phyloP scores from a whole-genome alignment of 805 yeast genomes.

The Myxozyma lipomycoides region DNA sequence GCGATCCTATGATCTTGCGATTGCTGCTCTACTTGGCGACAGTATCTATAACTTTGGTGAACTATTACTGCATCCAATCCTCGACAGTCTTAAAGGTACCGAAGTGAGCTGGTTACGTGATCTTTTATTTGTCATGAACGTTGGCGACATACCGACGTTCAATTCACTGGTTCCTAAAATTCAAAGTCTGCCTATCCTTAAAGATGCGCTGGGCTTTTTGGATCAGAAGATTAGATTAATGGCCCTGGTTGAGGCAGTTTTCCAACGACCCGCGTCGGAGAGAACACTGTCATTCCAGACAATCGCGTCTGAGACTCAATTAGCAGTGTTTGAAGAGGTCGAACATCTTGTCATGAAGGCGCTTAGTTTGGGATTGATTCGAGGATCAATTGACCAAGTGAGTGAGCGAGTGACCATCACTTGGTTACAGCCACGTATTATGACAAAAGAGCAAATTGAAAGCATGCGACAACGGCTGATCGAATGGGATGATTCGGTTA shows the following conservation, averaged over 20 bases:
- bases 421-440: slow-evolving; percentile 96
- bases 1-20: slow-evolving; percentile 69
- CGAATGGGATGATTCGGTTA: slow-evolving; percentile 76
- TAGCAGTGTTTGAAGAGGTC: slow-evolving; percentile 62
- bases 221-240: slow-evolving; percentile 88
- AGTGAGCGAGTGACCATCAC: slow-evolving; percentile 70
- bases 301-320: slow-evolving; percentile 66
- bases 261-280: slow-evolving; percentile 66
- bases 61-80: slow-evolving; percentile 81
- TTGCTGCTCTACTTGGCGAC: slow-evolving; percentile 87
- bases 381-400: slow-evolving; percentile 90
- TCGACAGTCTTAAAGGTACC: slow-evolving; percentile 49
- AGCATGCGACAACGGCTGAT: slow-evolving; percentile 68
- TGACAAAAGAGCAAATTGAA: slow-evolving; percentile 74
- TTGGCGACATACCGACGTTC: slow-evolving; percentile 71
- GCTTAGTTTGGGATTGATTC: slow-evolving; percentile 72
- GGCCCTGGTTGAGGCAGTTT: slow-evolving; percentile 84
- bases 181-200: slow-evolving; percentile 52
- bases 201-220: slow-evolving; percentile 58
- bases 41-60: slow-evolving; percentile 94
- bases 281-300: slow-evolving; percentile 70
- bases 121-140: slow-evolving; percentile 64
- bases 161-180: slow-evolving; percentile 46
- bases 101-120: slow-evolving; percentile 67
- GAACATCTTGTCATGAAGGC: slow-evolving; percentile 92